Conservation (phyloP, 768 basidiomycete genomes). For the Gloeostereum incarnatum region DNA sequence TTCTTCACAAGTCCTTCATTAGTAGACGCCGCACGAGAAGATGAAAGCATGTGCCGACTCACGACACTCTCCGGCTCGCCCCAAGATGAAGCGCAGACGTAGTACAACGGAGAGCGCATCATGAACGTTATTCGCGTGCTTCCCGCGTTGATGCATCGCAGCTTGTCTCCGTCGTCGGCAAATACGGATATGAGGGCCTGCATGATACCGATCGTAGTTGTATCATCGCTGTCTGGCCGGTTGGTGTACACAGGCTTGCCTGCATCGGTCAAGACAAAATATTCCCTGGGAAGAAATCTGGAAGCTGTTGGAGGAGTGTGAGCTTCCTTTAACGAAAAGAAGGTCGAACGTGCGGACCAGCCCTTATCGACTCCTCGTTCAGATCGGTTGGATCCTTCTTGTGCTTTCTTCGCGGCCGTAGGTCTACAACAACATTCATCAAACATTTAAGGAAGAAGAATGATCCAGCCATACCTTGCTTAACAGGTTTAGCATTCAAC, state of each 20-base stretch:
- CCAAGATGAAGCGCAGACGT: conserved; percentile 87
- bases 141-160: conserved; percentile 79
- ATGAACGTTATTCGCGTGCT: conserved; percentile 79
- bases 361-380: too few species aligned
- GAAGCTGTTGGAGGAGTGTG: too few species aligned
- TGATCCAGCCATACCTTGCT: conserved; percentile 29
- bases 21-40: conserved; percentile 5
- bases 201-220: conserved; percentile 83
- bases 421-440: too few species aligned
- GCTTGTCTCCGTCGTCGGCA: conserved; percentile 83
- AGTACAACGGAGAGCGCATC: conserved; percentile 82
- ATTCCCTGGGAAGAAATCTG: conserved; percentile 56
- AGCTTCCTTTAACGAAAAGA: too few species aligned
- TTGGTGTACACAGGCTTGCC: conserved; percentile 95
- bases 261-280: conserved; percentile 90
- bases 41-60: conserved; percentile 21
- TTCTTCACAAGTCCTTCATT: conserved; percentile 42
- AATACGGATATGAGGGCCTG: conserved; percentile 96
- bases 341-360: too few species aligned
- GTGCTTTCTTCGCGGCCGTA: too few species aligned
- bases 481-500: conserved; percentile 40
- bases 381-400: too few species aligned
- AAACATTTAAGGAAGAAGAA: not conserved
- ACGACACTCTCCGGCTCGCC: conserved; percentile 96
- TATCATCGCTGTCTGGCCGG: conserved; percentile 46